Percentiles rank a stretch among this genome's conserved stretches.
Conservation (phyloP, 768 basidiomycete genomes). For the Leccinum subgranulosum region DNA sequence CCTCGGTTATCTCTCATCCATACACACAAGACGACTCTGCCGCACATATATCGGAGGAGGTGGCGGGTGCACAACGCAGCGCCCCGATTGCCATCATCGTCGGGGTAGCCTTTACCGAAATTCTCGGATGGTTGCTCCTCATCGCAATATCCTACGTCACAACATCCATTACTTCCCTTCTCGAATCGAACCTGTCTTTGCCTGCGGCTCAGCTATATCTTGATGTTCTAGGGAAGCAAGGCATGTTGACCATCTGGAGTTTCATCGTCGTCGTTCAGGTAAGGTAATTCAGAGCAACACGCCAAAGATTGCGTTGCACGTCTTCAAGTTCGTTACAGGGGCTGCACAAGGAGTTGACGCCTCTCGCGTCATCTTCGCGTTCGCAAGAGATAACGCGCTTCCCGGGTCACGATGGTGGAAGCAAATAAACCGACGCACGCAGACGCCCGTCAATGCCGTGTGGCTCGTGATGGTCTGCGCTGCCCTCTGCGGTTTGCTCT, state of each 20-base stretch:
- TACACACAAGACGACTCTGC: slow-evolving; percentile 61
- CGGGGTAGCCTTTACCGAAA: slow-evolving; percentile 57
- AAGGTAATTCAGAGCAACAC: neutral
- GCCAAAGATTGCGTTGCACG: neutral
- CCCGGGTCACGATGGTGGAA: slow-evolving; percentile 74
- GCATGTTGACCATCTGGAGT: slow-evolving; percentile 72
- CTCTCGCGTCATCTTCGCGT: slow-evolving; percentile 72
- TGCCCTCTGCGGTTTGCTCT: slow-evolving; percentile 58
- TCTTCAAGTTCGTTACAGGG: slow-evolving; percentile 59
- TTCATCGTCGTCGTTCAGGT: slow-evolving; percentile 64
- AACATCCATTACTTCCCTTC: slow-evolving; percentile 47
- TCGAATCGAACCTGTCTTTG: slow-evolving; percentile 50
- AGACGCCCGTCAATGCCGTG: slow-evolving; percentile 72
- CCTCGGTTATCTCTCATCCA: neutral
- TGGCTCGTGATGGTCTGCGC: slow-evolving; percentile 65
- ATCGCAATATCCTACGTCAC: slow-evolving; percentile 67
- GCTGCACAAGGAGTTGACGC: slow-evolving; percentile 78
- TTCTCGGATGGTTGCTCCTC: slow-evolving; percentile 60
- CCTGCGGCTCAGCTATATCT: slow-evolving; percentile 74
- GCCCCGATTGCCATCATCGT: slow-evolving; percentile 70
- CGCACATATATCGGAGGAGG: slow-evolving; percentile 73
- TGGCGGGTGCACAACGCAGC: slow-evolving; percentile 56
- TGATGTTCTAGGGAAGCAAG: slow-evolving; percentile 60
- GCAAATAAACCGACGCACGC: slow-evolving; percentile 51
- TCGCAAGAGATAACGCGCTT: slow-evolving; percentile 72